Evolutionary conservation across 2,329 filamentous ascomycete species (phyloP).

Genomic region (Ophiosphaerella narmari): DNA sequence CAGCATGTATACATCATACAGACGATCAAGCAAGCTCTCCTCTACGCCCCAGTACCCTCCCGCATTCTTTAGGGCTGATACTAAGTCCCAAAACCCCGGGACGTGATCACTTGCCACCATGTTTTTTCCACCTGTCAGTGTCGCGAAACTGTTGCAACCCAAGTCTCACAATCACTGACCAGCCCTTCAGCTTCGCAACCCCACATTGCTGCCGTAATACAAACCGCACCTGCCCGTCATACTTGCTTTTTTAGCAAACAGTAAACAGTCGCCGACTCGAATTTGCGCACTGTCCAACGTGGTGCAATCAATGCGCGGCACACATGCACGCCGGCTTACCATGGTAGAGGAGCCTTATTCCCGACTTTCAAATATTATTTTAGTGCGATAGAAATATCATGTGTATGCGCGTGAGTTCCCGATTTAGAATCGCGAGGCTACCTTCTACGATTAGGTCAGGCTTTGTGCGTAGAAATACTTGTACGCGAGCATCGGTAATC

Average conservation of each 20-base stretch:
- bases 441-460: too few species aligned
- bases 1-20: too few species aligned
- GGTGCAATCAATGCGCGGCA: conserved; percentile 1
- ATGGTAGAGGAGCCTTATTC: not conserved
- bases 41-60: too few species aligned
- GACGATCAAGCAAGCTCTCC: too few species aligned
- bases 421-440: too few species aligned
- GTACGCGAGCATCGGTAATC: not conserved
- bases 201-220: conserved; percentile 2
- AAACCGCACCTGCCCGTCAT: conserved; percentile 4
- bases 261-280: conserved; percentile 3
- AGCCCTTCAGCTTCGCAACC: not conserved
- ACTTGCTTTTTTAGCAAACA: conserved; percentile 3
- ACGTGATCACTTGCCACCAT: too few species aligned
- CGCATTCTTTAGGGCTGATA: too few species aligned
- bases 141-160: conserved; percentile 13
- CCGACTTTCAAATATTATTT: not conserved
- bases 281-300: not conserved
- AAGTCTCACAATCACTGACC: conserved; percentile 3
- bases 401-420: too few species aligned
- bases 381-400: too few species aligned
- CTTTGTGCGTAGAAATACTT: too few species aligned
- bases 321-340: conserved; percentile 1
- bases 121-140: conserved; percentile 2
- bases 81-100: too few species aligned